Evolutionary conservation across 2,329 filamentous ascomycete species (phyloP).

Genomic region (Arthrinium phaeospermum): DNA sequence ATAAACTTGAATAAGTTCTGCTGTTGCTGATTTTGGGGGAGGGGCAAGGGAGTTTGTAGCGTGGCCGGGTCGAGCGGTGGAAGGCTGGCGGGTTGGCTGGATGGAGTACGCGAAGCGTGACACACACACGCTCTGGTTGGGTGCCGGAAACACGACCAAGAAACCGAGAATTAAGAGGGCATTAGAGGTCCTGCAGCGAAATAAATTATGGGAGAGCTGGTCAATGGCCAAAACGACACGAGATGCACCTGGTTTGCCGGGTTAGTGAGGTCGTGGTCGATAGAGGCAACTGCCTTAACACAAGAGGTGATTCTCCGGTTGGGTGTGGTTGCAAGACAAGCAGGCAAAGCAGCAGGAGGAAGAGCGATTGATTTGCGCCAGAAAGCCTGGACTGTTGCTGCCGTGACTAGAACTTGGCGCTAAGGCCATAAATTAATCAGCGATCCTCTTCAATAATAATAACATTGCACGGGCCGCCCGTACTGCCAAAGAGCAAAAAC

Average conservation of each 20-base stretch:
- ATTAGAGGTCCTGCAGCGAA: conserved; percentile 27
- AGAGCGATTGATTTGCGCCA: conserved; percentile 7
- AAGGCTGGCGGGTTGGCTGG: not conserved
- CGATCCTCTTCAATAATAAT: conserved; percentile 20
- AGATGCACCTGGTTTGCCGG: conserved; percentile 27
- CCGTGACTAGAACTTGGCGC: conserved; percentile 1
- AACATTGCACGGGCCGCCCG: conserved; percentile 11
- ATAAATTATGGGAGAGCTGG: conserved; percentile 15
- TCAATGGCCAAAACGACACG: conserved; percentile 33
- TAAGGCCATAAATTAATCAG: not conserved
- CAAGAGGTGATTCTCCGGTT: conserved; percentile 21
- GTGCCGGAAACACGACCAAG: conserved; percentile 33
- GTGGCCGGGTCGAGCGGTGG: conserved; percentile 10
- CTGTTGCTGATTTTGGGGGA: conserved; percentile 16
- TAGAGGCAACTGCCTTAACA: conserved; percentile 25
- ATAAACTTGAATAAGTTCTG: conserved; percentile 13
- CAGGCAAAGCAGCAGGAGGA: conserved; percentile 19
- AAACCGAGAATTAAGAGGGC: conserved; percentile 26
- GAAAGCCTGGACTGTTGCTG: conserved; percentile 4
- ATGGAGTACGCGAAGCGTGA: conserved; percentile 29
- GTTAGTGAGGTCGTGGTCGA: conserved; percentile 29
- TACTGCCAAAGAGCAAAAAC: not conserved
- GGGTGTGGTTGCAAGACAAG: conserved; percentile 17
- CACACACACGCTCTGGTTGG: conserved; percentile 27
- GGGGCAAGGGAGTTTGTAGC: conserved; percentile 22